These are phyloP conservation scores for Termitomyces sp. DNA, from an alignment of 768 basidiomycete genomes.

Conservation along the genomic window DNA sequence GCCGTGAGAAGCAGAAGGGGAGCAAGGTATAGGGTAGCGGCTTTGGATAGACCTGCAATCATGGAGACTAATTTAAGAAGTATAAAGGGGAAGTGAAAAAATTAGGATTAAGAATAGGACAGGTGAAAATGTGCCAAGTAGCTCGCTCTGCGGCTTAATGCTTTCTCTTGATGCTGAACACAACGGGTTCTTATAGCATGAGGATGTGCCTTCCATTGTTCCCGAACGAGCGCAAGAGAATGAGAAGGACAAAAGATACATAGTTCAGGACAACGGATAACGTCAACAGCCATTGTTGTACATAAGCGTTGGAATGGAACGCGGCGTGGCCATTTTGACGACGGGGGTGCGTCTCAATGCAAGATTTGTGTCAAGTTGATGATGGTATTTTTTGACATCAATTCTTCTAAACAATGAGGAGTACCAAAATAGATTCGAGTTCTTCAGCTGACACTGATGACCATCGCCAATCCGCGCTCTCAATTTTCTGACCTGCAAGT, in stretches of 20 bases:
- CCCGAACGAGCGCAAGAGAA: slow-evolving; percentile 1
- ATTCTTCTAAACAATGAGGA: slow-evolving; percentile 7
- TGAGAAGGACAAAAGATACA: background rate
- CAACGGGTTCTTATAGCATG: slow-evolving; percentile 2
- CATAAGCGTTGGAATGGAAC: slow-evolving; percentile 6
- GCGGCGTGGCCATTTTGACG: background rate
- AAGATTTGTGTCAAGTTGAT: background rate
- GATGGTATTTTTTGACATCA: slow-evolving; percentile 4
- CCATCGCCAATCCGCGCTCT: background rate
- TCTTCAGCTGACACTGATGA: background rate
- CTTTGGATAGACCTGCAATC: slow-evolving; percentile 69
- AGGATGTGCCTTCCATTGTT: slow-evolving; percentile 3
- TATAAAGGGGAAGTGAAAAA: background rate
- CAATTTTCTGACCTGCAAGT: slow-evolving; percentile 33
- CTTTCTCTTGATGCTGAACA: slow-evolving; percentile 3
- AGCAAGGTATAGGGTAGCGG: slow-evolving; percentile 60
- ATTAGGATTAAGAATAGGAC: slow-evolving; percentile 3
- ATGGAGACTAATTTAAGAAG: slow-evolving; percentile 29
- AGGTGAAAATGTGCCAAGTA: slow-evolving; percentile 9
- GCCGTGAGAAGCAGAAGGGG: slow-evolving; percentile 64
- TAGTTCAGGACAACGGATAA: background rate
- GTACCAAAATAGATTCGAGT: background rate
- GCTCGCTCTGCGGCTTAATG: slow-evolving; percentile 24
- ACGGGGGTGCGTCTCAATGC: background rate
- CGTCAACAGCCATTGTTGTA: slow-evolving; percentile 5